These are phyloP conservation scores for Bidens hawaiensis DNA, from an alignment of 140 eudicot genomes.

Conservation along the genomic window DNA sequence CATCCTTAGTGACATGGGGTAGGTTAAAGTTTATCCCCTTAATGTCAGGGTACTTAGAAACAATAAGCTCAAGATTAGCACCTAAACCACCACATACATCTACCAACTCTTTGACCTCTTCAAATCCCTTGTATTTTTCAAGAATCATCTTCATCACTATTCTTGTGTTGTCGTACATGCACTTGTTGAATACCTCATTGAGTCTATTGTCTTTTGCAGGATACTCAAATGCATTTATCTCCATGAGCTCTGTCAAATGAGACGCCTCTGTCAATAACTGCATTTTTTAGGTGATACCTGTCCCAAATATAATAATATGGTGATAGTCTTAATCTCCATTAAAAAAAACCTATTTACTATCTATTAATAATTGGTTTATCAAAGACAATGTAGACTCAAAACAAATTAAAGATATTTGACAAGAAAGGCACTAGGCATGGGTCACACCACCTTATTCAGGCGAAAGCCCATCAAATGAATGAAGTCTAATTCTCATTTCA, in stretches of 20 bases:
- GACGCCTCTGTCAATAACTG: slow-evolving; percentile 36
- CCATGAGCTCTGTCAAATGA: slow-evolving; percentile 46
- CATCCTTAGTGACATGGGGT: slow-evolving; percentile 41
- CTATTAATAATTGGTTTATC: too few species aligned
- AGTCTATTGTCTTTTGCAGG: slow-evolving; percentile 35
- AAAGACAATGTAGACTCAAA: too few species aligned
- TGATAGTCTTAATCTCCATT: too few species aligned
- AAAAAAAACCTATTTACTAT: not conserved
- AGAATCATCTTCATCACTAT: slow-evolving; percentile 33
- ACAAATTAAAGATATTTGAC: too few species aligned
- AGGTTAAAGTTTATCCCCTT: slow-evolving; percentile 49
- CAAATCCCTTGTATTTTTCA: slow-evolving; percentile 32
- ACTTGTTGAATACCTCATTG: slow-evolving; percentile 36
- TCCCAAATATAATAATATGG: not conserved
- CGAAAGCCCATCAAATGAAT: too few species aligned
- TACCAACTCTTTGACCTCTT: not conserved
- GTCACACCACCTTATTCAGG: too few species aligned
- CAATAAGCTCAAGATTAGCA: slow-evolving; percentile 1
- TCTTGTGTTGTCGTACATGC: slow-evolving; percentile 34
- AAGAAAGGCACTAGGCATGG: too few species aligned
- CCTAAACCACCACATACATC: slow-evolving; percentile 17
- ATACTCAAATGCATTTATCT: slow-evolving; percentile 39
- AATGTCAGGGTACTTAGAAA: slow-evolving; percentile 30
- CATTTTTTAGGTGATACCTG: slow-evolving; percentile 40
- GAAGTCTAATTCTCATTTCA: too few species aligned